A percentile compares a stretch with the other conserved stretches of the same genome.
Evolutionary conservation across 2,329 filamentous ascomycete genomes (phyloP).

Genomic region (Arthrinium phaeospermum): DNA sequence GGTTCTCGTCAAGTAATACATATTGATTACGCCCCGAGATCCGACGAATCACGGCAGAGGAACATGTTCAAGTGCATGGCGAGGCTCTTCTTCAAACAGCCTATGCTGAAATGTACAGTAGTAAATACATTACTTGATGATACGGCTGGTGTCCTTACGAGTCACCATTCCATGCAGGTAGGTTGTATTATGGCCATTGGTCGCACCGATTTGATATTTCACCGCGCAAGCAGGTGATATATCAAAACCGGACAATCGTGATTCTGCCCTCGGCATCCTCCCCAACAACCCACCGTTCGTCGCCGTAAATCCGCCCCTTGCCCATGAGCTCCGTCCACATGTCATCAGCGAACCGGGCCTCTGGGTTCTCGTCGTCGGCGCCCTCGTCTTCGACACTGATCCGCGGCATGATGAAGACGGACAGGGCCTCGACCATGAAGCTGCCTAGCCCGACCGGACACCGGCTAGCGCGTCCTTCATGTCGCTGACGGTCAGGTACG

Average conservation of each 20-base stretch:
- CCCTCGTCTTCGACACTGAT: slow-evolving; percentile 41
- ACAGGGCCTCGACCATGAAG: slow-evolving; percentile 54
- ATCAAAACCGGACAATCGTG: slow-evolving; percentile 58
- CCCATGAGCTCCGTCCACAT: slow-evolving; percentile 55
- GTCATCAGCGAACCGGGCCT: slow-evolving; percentile 48
- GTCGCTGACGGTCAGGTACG: slow-evolving; percentile 54
- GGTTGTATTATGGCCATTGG: background rate
- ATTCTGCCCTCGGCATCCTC: slow-evolving; percentile 58
- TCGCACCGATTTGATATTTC: background rate
- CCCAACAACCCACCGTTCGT: slow-evolving; percentile 67
- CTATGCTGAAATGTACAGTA: background rate
- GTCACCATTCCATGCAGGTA: background rate
- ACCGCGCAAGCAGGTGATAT: background rate
- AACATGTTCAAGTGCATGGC: background rate
- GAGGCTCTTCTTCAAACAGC: background rate
- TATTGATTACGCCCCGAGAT: background rate
- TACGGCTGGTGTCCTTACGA: background rate
- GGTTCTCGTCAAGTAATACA: background rate
- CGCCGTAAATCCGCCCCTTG: slow-evolving; percentile 61
- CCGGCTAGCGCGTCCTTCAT: slow-evolving; percentile 51
- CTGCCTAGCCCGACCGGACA: slow-evolving; percentile 50
- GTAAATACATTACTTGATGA: background rate
- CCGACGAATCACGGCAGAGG: background rate
- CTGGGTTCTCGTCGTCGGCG: slow-evolving; percentile 31
- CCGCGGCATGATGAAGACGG: slow-evolving; percentile 48